Base-by-base conservation (phyloP, 805 yeast genomes). In the Nakazawaea populi region DNA sequence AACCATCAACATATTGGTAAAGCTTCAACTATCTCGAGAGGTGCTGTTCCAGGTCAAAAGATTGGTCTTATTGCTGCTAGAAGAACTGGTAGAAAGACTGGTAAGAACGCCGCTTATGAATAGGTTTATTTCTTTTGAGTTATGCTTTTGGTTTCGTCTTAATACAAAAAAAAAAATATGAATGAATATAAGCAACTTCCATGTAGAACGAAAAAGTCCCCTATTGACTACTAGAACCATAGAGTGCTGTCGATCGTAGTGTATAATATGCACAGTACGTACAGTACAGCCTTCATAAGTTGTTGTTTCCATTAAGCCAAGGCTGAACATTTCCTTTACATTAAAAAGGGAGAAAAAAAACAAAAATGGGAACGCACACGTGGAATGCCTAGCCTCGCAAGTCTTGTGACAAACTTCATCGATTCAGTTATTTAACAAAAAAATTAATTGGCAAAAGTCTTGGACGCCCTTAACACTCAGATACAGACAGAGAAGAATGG, bases 1-100 rank as follows among this genome's bases (percentile, higher is more conserved):
- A 91, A 91, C 96, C 98, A 92, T 80, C 98, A 92, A 84, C 98
- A 92, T 79, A 92, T 91, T 82, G 98, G 98, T 90, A 92, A 92
- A 85, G 97, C 98, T 71, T 92, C 98, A 69, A 92, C 98, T 71
- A 92, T 92, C 70, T 85, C 96, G 66, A 89, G 98, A 87, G 96
- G 96, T 77, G 97, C 98, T 64, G 98, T 92, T 75, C 82, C 99
- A 70, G 99, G 99, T 89, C 99, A 92, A 84, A 92, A 92, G 95
- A 96, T 95, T 75, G 99, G 99, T 92, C 89, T 92, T 75, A 94
- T 92, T 76, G 99, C 99, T 71, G 99, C 99, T 76, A 90, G 99
- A 89, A 90, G 99, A 87, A 92, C 98, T 71, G 99, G 99, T 92
- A 87, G 52, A 49, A 49, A 49, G 52, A 49, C 52, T 28, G 52